phyloP scores from a whole-genome alignment of 176 grass and related monocot species.

The Otatea glauca region DNA sequence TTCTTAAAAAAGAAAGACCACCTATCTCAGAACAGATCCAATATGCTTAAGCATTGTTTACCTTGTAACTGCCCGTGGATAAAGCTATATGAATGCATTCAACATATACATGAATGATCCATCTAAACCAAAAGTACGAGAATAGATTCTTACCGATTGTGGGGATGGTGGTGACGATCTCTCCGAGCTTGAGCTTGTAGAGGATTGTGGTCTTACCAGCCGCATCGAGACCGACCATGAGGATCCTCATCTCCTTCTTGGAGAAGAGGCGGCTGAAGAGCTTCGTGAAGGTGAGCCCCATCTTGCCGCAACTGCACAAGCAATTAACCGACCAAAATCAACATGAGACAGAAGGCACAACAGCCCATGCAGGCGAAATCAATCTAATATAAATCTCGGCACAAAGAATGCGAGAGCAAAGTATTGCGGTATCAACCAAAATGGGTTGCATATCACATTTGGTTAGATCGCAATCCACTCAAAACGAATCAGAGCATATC shows the following conservation, averaged over 20 bases:
- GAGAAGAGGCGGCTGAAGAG: constrained; percentile 81
- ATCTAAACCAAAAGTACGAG: background rate
- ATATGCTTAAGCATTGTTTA: background rate
- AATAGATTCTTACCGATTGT: constrained; percentile 62
- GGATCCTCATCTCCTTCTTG: constrained; percentile 82
- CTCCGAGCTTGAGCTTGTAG: constrained; percentile 89
- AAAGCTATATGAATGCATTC: background rate
- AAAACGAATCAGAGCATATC: background rate
- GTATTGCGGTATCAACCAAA: background rate
- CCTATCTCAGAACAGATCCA: background rate
- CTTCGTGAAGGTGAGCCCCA: constrained; percentile 81
- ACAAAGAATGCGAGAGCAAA: background rate
- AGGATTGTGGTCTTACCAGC: constrained; percentile 86
- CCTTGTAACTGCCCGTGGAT: background rate
- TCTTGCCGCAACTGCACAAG: constrained; percentile 41
- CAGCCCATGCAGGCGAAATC: background rate
- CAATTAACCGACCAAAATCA: background rate
- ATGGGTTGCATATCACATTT: background rate
- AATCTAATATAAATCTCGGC: background rate
- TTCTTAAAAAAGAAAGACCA: background rate
- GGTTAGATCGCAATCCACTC: background rate
- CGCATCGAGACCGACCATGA: constrained; percentile 84
- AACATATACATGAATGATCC: background rate
- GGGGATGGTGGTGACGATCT: constrained; percentile 83
- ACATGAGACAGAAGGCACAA: background rate